Conservation (phyloP, 805 yeast genomes). For the Hanseniaspora jakobsenii region DNA sequence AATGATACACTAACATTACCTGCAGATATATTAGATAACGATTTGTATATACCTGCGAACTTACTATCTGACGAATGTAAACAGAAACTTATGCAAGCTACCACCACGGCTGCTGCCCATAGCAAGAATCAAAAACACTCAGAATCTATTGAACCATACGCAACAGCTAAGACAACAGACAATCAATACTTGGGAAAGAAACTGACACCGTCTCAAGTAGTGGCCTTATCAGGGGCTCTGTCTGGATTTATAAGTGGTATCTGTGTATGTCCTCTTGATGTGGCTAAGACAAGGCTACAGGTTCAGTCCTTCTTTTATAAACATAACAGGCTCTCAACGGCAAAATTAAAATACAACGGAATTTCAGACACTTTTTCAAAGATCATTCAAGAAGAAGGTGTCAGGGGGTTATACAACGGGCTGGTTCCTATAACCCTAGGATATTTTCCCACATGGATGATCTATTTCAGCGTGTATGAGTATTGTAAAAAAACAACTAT, state of each 20-base stretch:
- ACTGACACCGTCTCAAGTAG: conserved; percentile 39
- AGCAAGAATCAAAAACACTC: too few species aligned
- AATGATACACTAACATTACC: too few species aligned
- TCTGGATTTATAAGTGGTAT: conserved; percentile 87
- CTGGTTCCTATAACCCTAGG: conserved; percentile 86
- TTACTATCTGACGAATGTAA: too few species aligned
- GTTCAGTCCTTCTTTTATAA: conserved; percentile 52
- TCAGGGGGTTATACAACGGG: conserved; percentile 77
- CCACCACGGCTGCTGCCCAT: too few species aligned
- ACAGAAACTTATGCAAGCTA: too few species aligned
- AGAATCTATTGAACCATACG: too few species aligned
- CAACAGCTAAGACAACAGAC: too few species aligned
- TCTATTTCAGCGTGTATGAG: conserved; percentile 85
- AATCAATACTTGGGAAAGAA: too few species aligned
- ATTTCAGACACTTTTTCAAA: conserved; percentile 50
- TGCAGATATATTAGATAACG: too few species aligned
- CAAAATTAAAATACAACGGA: conserved; percentile 43
- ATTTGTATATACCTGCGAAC: too few species aligned
- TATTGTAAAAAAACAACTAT: conserved; percentile 41
- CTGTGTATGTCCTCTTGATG: conserved; percentile 88
- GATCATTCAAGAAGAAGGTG: conserved; percentile 67
- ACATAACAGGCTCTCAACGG: conserved; percentile 17
- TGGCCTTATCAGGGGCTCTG: conserved; percentile 82
- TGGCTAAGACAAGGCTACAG: conserved; percentile 85
- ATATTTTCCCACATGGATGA: conserved; percentile 95